Base-by-base conservation (phyloP, 805 yeast species). In the Yamadazyma takamatsuzukensis region DNA sequence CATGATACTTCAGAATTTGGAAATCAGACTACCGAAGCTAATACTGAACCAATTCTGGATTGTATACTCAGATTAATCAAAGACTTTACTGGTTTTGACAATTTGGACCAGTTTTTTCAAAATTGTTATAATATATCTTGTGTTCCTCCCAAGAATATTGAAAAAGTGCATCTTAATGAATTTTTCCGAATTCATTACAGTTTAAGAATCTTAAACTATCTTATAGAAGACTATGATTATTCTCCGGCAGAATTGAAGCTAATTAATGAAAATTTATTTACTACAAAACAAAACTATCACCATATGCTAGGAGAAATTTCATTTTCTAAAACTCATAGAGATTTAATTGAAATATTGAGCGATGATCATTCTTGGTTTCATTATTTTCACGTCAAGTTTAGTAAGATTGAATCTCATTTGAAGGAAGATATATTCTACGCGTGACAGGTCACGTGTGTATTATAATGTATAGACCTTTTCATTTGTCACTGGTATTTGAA, bases 381-480 rank as follows among this genome's bases (percentile, higher is more conserved):
- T 21, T 38, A 38, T 29, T 34, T 21, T 16, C 38, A 34, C 18
- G 19, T 31, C 8, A 38, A 34, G 21, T 34, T 34, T 11, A 23
- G 18, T 10, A 30, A 37, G 17, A 27, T 8, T 9, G 12, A 23
- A n/a, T 23, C 13, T 6, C 25, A n/a, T n/a, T n/a, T n/a, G n/a
- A n/a, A n/a, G n/a, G n/a, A n/a, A n/a, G n/a, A n/a, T n/a, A n/a
- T n/a, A n/a, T n/a, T n/a, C n/a, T n/a, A n/a, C n/a, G n/a, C n/a
- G n/a, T n/a, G n/a, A n/a, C n/a, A n/a, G n/a, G n/a, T n/a, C n/a
- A n/a, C n/a, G n/a, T n/a, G n/a, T n/a, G n/a, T n/a, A n/a, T n/a
- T n/a, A n/a, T n/a, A n/a, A n/a, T n/a, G n/a, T n/a, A n/a, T n/a
- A n/a, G n/a, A n/a, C n/a, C n/a, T n/a, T n/a, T n/a, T n/a, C n/a